phyloP scores from a whole-genome alignment of 2,329 filamentous ascomycete species.

The Ophiosphaerella korrae region DNA sequence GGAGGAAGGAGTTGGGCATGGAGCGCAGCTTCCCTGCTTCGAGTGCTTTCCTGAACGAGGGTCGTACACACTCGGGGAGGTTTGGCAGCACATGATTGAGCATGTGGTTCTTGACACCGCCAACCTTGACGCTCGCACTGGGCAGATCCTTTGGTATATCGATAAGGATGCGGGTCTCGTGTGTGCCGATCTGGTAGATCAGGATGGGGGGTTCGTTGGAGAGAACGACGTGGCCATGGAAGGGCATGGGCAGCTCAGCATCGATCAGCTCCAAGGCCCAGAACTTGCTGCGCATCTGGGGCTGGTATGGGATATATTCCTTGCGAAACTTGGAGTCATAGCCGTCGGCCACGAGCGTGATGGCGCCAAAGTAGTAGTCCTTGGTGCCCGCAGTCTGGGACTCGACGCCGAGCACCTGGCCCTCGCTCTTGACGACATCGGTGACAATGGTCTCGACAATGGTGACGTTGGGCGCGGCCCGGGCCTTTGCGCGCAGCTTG shows the following conservation, averaged over 20 bases:
- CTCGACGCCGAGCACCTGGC: conserved; percentile 82
- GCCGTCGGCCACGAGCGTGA: conserved; percentile 90
- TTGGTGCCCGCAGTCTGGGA: conserved; percentile 67
- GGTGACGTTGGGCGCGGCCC: conserved; percentile 79
- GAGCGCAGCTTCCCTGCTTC: conserved; percentile 77
- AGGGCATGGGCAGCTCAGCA: conserved; percentile 73
- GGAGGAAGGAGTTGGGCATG: conserved; percentile 97
- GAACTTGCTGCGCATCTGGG: conserved; percentile 82
- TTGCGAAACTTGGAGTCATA: conserved; percentile 93
- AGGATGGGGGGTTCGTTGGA: conserved; percentile 78
- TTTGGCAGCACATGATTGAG: conserved; percentile 77
- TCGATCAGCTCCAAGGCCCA: conserved; percentile 93
- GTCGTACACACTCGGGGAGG: conserved; percentile 72
- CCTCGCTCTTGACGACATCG: conserved; percentile 72
- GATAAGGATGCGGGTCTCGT: conserved; percentile 87
- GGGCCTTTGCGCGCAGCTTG: conserved; percentile 76
- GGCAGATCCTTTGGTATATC: conserved; percentile 82
- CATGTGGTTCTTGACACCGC: conserved; percentile 86
- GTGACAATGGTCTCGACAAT: conserved; percentile 89
- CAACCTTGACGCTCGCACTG: conserved; percentile 72
- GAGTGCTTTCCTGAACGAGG: conserved; percentile 76
- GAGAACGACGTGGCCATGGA: conserved; percentile 87
- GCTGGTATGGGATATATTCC: conserved; percentile 68
- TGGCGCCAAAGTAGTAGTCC: conserved; percentile 81
- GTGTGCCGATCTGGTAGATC: conserved; percentile 95